Percentiles rank a stretch among this genome's conserved stretches.
phyloP scores from a whole-genome alignment of 1,284 basidiomycete species.

The Cryptococcus wingfieldii region DNA sequence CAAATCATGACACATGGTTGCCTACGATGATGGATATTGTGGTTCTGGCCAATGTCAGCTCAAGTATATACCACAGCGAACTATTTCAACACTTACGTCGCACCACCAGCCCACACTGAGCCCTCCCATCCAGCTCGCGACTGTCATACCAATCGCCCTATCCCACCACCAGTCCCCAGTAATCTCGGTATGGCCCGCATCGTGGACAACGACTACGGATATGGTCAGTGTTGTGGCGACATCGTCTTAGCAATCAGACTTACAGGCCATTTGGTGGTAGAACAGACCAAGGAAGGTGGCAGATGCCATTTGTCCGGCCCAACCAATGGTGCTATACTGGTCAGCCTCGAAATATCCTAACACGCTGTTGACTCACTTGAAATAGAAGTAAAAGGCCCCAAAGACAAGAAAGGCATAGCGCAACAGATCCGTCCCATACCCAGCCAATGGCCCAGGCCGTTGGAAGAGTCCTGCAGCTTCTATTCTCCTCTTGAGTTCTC shows the following conservation, averaged over 20 bases:
- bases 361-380: conserved; percentile 20
- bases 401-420: conserved; percentile 67
- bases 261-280: conserved; percentile 85
- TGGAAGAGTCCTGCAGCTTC: conserved; percentile 77
- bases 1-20: not conserved
- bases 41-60: conserved; percentile 60
- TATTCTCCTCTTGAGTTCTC: conserved; percentile 69
- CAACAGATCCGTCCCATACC: conserved; percentile 81
- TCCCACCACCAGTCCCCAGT: conserved; percentile 83
- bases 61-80: conserved; percentile 3
- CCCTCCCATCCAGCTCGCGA: conserved; percentile 75
- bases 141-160: conserved; percentile 71
- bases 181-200: conserved; percentile 90
- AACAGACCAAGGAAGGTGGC: conserved; percentile 78
- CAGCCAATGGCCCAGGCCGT: conserved; percentile 68
- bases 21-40: conserved; percentile 85
- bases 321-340: conserved; percentile 27
- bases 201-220: conserved; percentile 70
- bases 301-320: conserved; percentile 57
- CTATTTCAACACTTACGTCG: conserved; percentile 55
- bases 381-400: conserved; percentile 26
- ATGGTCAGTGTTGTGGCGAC: not conserved
- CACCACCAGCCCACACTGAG: conserved; percentile 98
- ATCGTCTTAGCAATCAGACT: conserved; percentile 9
- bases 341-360: conserved; percentile 54